These are phyloP conservation scores for Calocera viscosa DNA, from an alignment of 768 basidiomycete species.

Conservation along the genomic window DNA sequence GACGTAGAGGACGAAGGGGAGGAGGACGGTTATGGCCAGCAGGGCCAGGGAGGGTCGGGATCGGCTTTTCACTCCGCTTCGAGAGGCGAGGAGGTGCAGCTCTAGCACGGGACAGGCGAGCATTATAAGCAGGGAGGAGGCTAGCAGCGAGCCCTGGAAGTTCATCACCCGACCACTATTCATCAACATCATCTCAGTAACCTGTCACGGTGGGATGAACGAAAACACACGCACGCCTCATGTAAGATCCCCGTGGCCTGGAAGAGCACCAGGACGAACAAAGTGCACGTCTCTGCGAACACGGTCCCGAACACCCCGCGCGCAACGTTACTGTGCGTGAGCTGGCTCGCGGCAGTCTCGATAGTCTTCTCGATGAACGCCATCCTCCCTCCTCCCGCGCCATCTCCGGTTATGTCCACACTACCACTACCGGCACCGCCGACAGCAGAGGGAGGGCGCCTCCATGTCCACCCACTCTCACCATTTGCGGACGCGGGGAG, in stretches of 20 bases:
- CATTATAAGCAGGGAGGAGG: neutral
- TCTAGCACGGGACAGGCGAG: neutral
- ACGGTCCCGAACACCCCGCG: slow-evolving; percentile 51
- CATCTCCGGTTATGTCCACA: neutral
- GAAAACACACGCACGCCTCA: slow-evolving; percentile 31
- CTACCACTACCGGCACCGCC: neutral
- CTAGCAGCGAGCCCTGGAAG: neutral
- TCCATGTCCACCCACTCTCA: neutral
- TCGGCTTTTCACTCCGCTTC: neutral
- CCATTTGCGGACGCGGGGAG: neutral
- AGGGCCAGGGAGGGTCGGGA: neutral
- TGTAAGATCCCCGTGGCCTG: slow-evolving; percentile 49
- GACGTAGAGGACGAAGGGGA: slow-evolving; percentile 31
- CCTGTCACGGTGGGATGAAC: neutral
- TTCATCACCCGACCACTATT: neutral
- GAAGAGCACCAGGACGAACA: slow-evolving; percentile 61
- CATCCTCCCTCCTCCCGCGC: neutral
- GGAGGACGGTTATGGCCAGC: neutral
- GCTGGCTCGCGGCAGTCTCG: neutral
- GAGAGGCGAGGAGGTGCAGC: neutral
- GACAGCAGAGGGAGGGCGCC: neutral
- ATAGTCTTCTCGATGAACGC: neutral
- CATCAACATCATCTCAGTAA: neutral
- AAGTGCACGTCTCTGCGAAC: slow-evolving; percentile 60
- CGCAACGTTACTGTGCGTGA: slow-evolving; percentile 42